These are phyloP conservation scores for Mycena galericulata DNA, from an alignment of 768 basidiomycete genomes.

Conservation along the genomic window DNA sequence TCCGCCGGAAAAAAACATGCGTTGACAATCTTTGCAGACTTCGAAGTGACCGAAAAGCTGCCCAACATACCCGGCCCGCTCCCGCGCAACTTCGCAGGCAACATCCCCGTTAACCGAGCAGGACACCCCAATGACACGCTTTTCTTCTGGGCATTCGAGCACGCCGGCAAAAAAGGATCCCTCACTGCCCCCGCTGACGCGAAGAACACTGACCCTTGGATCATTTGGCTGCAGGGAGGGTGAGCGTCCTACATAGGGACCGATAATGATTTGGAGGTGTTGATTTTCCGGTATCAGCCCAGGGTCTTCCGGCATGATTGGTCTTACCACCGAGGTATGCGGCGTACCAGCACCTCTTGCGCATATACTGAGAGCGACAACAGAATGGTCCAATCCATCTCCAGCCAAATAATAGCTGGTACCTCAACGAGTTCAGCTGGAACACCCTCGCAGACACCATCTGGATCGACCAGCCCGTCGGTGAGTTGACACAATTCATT, in stretches of 20 bases:
- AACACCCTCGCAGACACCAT: conserved; percentile 57
- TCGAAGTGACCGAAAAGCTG: conserved; percentile 52
- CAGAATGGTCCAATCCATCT: conserved; percentile 30
- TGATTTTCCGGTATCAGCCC: conserved; percentile 52
- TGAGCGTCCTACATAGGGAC: not conserved
- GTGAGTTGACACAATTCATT: conserved; percentile 2
- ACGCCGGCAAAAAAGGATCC: conserved; percentile 57
- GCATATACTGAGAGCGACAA: not conserved
- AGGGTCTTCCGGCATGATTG: conserved; percentile 77
- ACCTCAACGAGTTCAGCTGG: conserved; percentile 57
- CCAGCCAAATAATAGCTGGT: conserved; percentile 44
- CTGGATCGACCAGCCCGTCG: conserved; percentile 65
- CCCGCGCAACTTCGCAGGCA: conserved; percentile 55
- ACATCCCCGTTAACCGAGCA: conserved; percentile 53
- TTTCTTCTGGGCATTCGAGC: conserved; percentile 76
- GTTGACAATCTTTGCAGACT: conserved; percentile 43
- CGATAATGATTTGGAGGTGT: not conserved
- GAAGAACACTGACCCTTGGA: conserved; percentile 65
- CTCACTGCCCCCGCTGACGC: conserved; percentile 53
- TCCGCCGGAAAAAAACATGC: not conserved
- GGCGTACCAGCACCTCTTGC: not conserved
- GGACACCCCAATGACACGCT: conserved; percentile 64
- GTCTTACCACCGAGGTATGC: conserved; percentile 71
- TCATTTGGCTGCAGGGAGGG: conserved; percentile 78
- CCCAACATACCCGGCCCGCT: conserved; percentile 53